These are phyloP conservation scores for Botrytis cinerea DNA, from an alignment of 2,329 filamentous ascomycete genomes.

Conservation along the genomic window DNA sequence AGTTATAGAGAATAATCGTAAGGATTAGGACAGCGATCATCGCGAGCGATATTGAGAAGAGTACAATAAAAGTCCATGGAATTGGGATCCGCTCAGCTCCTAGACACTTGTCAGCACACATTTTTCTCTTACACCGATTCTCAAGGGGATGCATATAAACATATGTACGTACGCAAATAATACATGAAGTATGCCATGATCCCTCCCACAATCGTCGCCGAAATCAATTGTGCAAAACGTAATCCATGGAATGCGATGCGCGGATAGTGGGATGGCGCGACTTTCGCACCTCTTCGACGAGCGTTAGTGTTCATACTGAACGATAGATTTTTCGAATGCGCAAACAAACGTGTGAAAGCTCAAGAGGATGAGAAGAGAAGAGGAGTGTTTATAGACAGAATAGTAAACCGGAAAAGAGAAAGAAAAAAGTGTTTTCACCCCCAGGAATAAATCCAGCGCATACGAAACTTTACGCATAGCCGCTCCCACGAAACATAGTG, in stretches of 20 bases:
- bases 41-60: slow-evolving; percentile 34
- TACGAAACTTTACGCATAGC: slow-evolving; percentile 15
- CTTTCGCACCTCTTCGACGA: slow-evolving; percentile 19
- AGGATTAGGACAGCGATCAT: slow-evolving; percentile 33
- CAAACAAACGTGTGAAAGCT: neutral
- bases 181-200: slow-evolving; percentile 40
- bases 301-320: slow-evolving; percentile 20
- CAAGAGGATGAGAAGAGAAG: neutral
- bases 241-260: slow-evolving; percentile 37
- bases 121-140: neutral
- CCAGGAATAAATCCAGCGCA: slow-evolving; percentile 25
- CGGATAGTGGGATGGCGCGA: slow-evolving; percentile 38
- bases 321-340: neutral
- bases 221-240: slow-evolving; percentile 34
- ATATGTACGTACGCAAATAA: slow-evolving; percentile 34
- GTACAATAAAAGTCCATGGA: slow-evolving; percentile 40
- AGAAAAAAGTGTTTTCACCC: neutral
- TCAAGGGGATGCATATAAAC: slow-evolving; percentile 9
- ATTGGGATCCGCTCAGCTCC: slow-evolving; percentile 32
- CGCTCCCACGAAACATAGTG: slow-evolving; percentile 9
- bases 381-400: neutral
- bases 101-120: slow-evolving; percentile 21
- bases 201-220: slow-evolving; percentile 34
- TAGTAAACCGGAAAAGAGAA: neutral
- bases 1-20: slow-evolving; percentile 40